A percentile compares a stretch with the other conserved stretches of the same genome.
Evolutionary conservation across 2,329 filamentous ascomycete species (phyloP).

Genomic region (Metarhizium sp.): DNA sequence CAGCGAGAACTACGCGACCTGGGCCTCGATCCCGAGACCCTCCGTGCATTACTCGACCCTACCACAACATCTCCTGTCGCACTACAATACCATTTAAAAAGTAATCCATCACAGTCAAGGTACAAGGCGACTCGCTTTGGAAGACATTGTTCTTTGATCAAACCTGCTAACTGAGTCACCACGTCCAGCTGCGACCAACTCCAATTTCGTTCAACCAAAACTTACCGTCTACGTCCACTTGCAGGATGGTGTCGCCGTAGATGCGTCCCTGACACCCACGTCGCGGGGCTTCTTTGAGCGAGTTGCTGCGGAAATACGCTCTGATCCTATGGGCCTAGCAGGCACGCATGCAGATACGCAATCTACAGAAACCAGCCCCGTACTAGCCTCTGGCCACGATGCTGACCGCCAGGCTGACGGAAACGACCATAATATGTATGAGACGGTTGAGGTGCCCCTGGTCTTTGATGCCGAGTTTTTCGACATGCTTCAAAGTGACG

Average conservation of each 20-base stretch:
- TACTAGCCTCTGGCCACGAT: background rate
- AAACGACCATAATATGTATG: constrained; percentile 10
- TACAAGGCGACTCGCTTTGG: background rate
- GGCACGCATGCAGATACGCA: constrained; percentile 4
- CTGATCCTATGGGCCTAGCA: constrained; percentile 3
- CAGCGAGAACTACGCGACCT: constrained; percentile 59
- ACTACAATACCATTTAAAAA: constrained; percentile 47
- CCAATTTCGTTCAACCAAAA: constrained; percentile 51
- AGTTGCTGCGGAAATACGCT: constrained; percentile 38
- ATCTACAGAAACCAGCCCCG: background rate
- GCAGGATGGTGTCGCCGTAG: constrained; percentile 55
- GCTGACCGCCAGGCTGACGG: background rate
- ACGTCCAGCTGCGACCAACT: constrained; percentile 26
- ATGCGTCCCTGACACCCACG: constrained; percentile 56
- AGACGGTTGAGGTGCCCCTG: constrained; percentile 61
- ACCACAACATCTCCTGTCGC: constrained; percentile 35
- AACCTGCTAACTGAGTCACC: background rate
- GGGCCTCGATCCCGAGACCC: constrained; percentile 62
- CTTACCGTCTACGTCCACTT: constrained; percentile 62
- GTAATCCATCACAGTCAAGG: constrained; percentile 18
- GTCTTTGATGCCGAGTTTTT: constrained; percentile 76
- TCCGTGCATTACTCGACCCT: constrained; percentile 53
- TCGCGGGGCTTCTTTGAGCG: constrained; percentile 56
- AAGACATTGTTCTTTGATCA: background rate
- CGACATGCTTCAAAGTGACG: constrained; percentile 60